Base-by-base conservation (phyloP, 139 green algal species). In the Pleodorina starrii region DNA sequence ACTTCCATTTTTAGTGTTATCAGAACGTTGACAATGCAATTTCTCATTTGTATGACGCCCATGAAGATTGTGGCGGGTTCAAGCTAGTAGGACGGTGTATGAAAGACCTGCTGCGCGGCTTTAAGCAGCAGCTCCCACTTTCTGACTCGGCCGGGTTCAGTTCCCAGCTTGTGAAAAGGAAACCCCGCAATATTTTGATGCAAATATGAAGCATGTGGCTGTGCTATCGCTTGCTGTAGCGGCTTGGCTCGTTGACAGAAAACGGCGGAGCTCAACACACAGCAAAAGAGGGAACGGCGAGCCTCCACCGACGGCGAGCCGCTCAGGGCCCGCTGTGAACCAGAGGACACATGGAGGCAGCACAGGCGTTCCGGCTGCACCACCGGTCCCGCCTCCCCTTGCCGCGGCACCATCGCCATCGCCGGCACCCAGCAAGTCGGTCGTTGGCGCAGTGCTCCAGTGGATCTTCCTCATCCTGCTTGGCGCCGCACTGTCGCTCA, bases 401-500 rank as follows among this genome's bases (percentile, higher is more conserved):
- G 25, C 63, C 2, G 63, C 16, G 63, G 63, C 63, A 38, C 48
- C 48, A 12, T 19, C 16, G 27, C n/a, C 63, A 76, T 6, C 36
- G 32, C 68, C 68, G 38, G 36, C 68, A 46, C 68, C 73, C 16
- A 57, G 25, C 75, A 84, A 68, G 36, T 35, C 78, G 16, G 9
- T 71, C 7, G 6, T 76, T 5, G 43, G 59, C 43, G 40, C 27
- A 16, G 43, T 77, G 60, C 60, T 88, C 21, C 82, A 88, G 44
- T 50, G 66, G 63, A 46, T 68, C 5, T 88, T 88, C 66, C 82
- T 80, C 29, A 38, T 79, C 40, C 60, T 88, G 32, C 42, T 88
- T 6, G 68, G 82, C 17, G 63, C 68, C 4, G 82, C 82, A n/a
- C n/a, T 88, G 17, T 59, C 32, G 11, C 43, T 76, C 2, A 77